Percentiles rank a stretch among this genome's conserved stretches.
Conservation (phyloP, 1,284 basidiomycete genomes). For the Rugosomyces carneus region DNA sequence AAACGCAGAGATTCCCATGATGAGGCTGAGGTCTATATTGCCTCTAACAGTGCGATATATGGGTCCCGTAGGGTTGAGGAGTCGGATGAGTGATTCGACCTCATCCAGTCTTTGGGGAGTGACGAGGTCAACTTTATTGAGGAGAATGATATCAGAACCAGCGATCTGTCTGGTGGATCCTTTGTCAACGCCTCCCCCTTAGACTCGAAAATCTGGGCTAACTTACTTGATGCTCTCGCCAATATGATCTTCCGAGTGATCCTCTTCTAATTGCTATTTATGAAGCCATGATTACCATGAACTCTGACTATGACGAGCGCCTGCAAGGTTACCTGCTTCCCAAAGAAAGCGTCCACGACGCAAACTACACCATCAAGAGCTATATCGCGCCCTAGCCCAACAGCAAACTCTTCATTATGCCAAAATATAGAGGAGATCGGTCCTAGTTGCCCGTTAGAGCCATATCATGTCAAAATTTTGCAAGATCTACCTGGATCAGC, state of each 20-base stretch:
- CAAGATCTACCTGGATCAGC: constrained; percentile 75
- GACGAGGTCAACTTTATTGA: constrained; percentile 85
- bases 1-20: constrained; percentile 81
- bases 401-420: constrained; percentile 86
- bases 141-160: constrained; percentile 79
- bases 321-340: constrained; percentile 51
- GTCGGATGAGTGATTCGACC: constrained; percentile 56
- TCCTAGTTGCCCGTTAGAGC: constrained; percentile 30
- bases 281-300: neutral
- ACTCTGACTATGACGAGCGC: neutral
- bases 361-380: constrained; percentile 85
- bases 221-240: constrained; percentile 73
- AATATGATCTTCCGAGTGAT: constrained; percentile 56
- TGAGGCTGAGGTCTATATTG: constrained; percentile 60
- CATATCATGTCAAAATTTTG: neutral
- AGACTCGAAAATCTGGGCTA: neutral
- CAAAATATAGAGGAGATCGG: constrained; percentile 88
- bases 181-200: neutral
- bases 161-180: constrained; percentile 69
- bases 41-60: constrained; percentile 67
- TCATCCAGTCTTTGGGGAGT: constrained; percentile 30
- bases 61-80: constrained; percentile 73
- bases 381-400: constrained; percentile 65
- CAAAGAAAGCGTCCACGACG: constrained; percentile 86
- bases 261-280: constrained; percentile 76